Evolutionary conservation across 495 filamentous ascomycete genomes (phyloP), one percentile per base, ranked within the genome.

Genomic region (Aspergillus indologenus): DNA sequence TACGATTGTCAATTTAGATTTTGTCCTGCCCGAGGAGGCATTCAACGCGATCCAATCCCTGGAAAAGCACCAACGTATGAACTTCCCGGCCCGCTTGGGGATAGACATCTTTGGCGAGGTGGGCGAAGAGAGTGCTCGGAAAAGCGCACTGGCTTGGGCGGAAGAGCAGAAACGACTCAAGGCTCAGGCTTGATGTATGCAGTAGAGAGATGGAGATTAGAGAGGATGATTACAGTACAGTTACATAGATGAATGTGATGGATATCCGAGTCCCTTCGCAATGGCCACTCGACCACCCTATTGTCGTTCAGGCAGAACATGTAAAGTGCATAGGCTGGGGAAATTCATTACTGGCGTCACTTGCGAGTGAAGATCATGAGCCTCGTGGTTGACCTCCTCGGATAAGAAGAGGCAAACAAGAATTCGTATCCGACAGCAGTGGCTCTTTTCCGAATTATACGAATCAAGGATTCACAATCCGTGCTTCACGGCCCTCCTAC

Each of bases 21-120:
- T 75, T 42, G 65, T 73, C 26, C 65, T 79, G 11, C 69, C 74
- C 0, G 61, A 70, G 23, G 71, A 77, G 0, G 71, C 67, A 0
- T 70, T 75, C 43, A 61, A 69, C 17, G 66, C 71, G 40, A 68
- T 78, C 1, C 50, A 65, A 29, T 57, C 59, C 6, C 26, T 68
- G 20, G 65, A 70, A 44, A 34, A 59, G 44, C 66, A 72, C 31
- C 65, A 69, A 57, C 57, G 71, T 2, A 70, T 72, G 59, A 72
- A 72, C 44, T 72, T 75, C 55, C 66, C 68, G 3, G 62, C 65
- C 20, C 42, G 62, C 4, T 65, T 68, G 53, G 71, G 71, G 0
- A 65, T 68, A 7, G 68, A 71, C 57, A 71, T 73, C 40, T 64
- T 71, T 60, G 57, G 65, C 43, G 58, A 68, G 64, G 44, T 65